phyloP scores from a whole-genome alignment of 306 rosid genomes.

The Cajanus cajan region DNA sequence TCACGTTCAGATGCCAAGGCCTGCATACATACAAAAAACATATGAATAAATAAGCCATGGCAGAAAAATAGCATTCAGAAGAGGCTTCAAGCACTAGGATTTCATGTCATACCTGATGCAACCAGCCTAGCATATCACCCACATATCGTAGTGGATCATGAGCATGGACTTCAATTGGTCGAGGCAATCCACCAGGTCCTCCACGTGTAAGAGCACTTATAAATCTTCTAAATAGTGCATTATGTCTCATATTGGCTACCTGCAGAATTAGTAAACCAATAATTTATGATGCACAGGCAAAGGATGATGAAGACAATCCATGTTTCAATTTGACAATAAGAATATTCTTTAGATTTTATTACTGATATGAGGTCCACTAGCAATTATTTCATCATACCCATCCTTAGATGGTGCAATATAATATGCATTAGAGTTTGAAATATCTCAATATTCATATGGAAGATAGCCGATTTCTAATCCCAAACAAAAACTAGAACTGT shows the following conservation, averaged over 20 bases:
- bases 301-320: slow-evolving; percentile 13
- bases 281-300: slow-evolving; percentile 9
- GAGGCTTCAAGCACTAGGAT: slow-evolving; percentile 23
- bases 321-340: slow-evolving; percentile 32
- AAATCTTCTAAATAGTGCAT: slow-evolving; percentile 91
- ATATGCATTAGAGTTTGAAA: slow-evolving; percentile 8
- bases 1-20: slow-evolving; percentile 99
- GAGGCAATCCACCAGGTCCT: slow-evolving; percentile 97
- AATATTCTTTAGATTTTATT: slow-evolving; percentile 17
- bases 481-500: not conserved
- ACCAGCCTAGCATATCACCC: slow-evolving; percentile 96
- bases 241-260: slow-evolving; percentile 99
- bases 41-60: slow-evolving; percentile 12
- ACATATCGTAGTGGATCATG: slow-evolving; percentile 97
- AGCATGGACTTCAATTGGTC: slow-evolving; percentile 99
- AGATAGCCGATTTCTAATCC: slow-evolving; percentile 13
- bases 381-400: slow-evolving; percentile 13
- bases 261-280: slow-evolving; percentile 32
- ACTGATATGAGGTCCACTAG: not conserved
- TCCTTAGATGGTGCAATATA: slow-evolving; percentile 22
- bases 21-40: slow-evolving; percentile 41
- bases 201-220: slow-evolving; percentile 98
- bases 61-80: slow-evolving; percentile 18
- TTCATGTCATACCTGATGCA: slow-evolving; percentile 75
- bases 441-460: slow-evolving; percentile 18